A percentile compares a stretch with the other conserved stretches of the same genome.
Conservation (phyloP, 169 alveolate species). For the Cryptosporidium sp. region DNA sequence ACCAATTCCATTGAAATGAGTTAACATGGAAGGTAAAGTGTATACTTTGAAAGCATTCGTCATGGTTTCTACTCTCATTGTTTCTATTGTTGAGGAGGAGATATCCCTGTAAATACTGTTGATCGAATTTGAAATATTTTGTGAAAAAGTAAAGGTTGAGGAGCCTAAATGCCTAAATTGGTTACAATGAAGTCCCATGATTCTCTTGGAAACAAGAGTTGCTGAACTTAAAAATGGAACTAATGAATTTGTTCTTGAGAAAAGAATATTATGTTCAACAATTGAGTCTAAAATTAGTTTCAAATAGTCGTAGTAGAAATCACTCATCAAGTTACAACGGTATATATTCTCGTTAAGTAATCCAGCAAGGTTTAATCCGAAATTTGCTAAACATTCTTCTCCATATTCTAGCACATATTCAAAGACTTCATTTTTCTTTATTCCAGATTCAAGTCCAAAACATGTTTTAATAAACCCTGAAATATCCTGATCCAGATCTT, state of each 20-base stretch:
- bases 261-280: slow-evolving; percentile 26
- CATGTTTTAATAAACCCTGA: slow-evolving; percentile 34
- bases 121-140: not conserved
- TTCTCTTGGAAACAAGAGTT: slow-evolving; percentile 10
- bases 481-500: slow-evolving; percentile 54
- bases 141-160: slow-evolving; percentile 39
- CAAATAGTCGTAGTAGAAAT: slow-evolving; percentile 45
- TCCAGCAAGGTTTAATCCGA: slow-evolving; percentile 18
- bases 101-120: slow-evolving; percentile 36
- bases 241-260: not conserved
- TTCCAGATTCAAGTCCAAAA: slow-evolving; percentile 25
- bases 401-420: slow-evolving; percentile 31
- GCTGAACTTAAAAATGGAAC: slow-evolving; percentile 38
- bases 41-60: slow-evolving; percentile 18
- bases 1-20: slow-evolving; percentile 10
- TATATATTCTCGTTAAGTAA: slow-evolving; percentile 46
- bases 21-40: slow-evolving; percentile 32
- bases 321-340: slow-evolving; percentile 29
- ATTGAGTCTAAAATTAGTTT: slow-evolving; percentile 14
- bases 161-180: slow-evolving; percentile 42
- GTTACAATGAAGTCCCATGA: slow-evolving; percentile 19
- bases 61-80: slow-evolving; percentile 1
- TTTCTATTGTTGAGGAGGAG: slow-evolving; percentile 12
- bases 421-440: not conserved
- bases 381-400: slow-evolving; percentile 22